Evolutionary conservation across 768 basidiomycete genomes (phyloP).

Genomic region (Rhodotorula graminis): DNA sequence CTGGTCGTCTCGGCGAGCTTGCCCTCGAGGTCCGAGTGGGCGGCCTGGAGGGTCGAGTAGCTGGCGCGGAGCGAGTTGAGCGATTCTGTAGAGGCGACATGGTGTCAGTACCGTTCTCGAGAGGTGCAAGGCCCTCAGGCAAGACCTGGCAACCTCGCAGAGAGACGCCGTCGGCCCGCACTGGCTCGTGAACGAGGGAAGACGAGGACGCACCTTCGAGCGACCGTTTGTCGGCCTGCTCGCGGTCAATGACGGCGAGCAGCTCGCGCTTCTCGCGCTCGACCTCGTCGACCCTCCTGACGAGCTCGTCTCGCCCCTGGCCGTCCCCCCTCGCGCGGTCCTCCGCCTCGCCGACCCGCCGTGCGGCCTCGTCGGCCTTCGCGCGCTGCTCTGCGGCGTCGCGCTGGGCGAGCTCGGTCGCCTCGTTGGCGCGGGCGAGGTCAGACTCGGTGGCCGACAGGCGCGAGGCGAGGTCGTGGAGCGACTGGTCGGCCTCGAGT

Average conservation of each 20-base stretch:
- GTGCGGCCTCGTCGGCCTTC: background rate
- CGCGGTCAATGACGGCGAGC: slow-evolving; percentile 70
- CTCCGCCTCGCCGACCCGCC: slow-evolving; percentile 42
- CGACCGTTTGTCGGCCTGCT: slow-evolving; percentile 69
- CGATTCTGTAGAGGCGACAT: slow-evolving; percentile 41
- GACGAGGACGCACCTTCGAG: slow-evolving; percentile 60
- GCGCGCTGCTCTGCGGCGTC: background rate
- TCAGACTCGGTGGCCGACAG: background rate
- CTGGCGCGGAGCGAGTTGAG: slow-evolving; percentile 71
- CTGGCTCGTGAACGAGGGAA: background rate
- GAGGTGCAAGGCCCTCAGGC: too few relatives aligned
- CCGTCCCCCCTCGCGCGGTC: slow-evolving; percentile 80
- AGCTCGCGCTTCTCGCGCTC: slow-evolving; percentile 90
- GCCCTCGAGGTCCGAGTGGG: slow-evolving; percentile 37
- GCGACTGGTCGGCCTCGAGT: slow-evolving; percentile 31
- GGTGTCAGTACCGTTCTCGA: too few relatives aligned
- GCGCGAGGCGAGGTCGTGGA: slow-evolving; percentile 30
- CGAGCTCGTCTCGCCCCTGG: background rate
- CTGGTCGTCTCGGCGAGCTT: slow-evolving; percentile 22
- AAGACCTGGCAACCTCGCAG: too few relatives aligned
- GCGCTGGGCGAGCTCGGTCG: background rate
- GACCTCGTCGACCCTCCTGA: slow-evolving; percentile 53
- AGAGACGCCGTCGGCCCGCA: too few relatives aligned
- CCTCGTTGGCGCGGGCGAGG: background rate
- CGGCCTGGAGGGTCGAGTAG: slow-evolving; percentile 60